Conservation (phyloP, 2,329 filamentous ascomycete species). For the Neopestalotiopsis clavispora region DNA sequence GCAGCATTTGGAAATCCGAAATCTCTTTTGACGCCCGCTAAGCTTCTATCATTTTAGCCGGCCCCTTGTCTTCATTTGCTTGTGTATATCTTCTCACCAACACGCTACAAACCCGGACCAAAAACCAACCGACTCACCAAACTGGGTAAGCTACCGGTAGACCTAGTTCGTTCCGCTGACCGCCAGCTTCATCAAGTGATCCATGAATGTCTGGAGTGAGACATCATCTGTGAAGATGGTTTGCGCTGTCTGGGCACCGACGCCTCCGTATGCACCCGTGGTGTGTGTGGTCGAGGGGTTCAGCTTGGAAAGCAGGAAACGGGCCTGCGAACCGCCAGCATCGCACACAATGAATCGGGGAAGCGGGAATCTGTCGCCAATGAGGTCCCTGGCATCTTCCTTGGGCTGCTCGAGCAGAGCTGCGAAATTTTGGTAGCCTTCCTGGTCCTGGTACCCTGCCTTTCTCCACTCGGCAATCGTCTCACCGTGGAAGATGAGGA, state of each 20-base stretch:
- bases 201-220: conserved; percentile 98
- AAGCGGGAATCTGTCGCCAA: conserved; percentile 96
- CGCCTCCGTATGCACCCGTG: conserved; percentile 87
- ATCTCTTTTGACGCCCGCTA: conserved; percentile 10
- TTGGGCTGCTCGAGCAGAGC: conserved; percentile 88
- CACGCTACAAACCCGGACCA: not conserved
- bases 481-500: conserved; percentile 98
- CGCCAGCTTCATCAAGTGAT: conserved; percentile 93
- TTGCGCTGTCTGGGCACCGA: conserved; percentile 84
- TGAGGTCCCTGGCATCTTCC: conserved; percentile 95
- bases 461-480: conserved; percentile 98
- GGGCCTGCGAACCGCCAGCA: conserved; percentile 95
- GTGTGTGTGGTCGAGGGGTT: conserved; percentile 98
- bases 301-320: conserved; percentile 94
- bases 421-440: conserved; percentile 97
- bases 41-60: not conserved
- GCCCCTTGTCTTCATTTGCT: not conserved
- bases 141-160: not conserved
- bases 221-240: conserved; percentile 99
- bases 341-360: conserved; percentile 98
- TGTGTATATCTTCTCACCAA: not conserved
- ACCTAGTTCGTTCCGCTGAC: conserved; percentile 61
- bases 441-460: conserved; percentile 95
- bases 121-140: not conserved
- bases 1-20: not conserved